Conservation (phyloP, 2,329 filamentous ascomycete genomes). For the Madurella fahalii region DNA sequence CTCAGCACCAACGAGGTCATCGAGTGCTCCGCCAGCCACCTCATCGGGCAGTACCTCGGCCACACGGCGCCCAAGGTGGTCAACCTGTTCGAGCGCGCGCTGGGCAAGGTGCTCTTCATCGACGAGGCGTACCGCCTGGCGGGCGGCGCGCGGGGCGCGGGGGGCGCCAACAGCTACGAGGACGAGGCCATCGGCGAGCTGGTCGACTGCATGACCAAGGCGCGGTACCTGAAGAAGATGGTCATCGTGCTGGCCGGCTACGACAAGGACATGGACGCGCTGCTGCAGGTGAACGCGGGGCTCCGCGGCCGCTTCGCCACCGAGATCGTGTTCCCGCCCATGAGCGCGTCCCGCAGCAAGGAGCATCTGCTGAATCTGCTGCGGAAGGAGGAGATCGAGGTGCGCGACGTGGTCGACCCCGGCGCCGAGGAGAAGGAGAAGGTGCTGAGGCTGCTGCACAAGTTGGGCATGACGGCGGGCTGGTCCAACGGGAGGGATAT, state of each 20-base stretch:
- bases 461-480: slow-evolving; percentile 10
- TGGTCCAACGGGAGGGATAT: slow-evolving; percentile 20
- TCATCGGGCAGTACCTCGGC: slow-evolving; percentile 64
- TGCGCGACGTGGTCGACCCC: slow-evolving; percentile 7
- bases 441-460: slow-evolving; percentile 11
- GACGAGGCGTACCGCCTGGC: slow-evolving; percentile 61
- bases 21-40: slow-evolving; percentile 62
- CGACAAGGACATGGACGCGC: slow-evolving; percentile 46
- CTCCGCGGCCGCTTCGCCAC: slow-evolving; percentile 46
- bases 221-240: slow-evolving; percentile 44
- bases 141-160: slow-evolving; percentile 35
- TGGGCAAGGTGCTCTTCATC: slow-evolving; percentile 52
- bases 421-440: slow-evolving; percentile 8
- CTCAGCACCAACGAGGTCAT: slow-evolving; percentile 55
- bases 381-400: slow-evolving; percentile 12
- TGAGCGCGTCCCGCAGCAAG: slow-evolving; percentile 3
- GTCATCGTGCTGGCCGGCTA: slow-evolving; percentile 52
- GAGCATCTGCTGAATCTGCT: slow-evolving; percentile 14
- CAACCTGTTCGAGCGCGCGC: slow-evolving; percentile 52
- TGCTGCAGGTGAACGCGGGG: slow-evolving; percentile 49
- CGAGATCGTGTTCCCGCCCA: slow-evolving; percentile 14
- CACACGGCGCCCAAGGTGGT: slow-evolving; percentile 64
- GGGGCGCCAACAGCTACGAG: slow-evolving; percentile 43
- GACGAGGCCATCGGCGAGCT: slow-evolving; percentile 33
- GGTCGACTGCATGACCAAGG: slow-evolving; percentile 32